Evolutionary conservation across 805 yeast genomes (phyloP).

Genomic region (Wickerhamiella vanderwaltii): DNA sequence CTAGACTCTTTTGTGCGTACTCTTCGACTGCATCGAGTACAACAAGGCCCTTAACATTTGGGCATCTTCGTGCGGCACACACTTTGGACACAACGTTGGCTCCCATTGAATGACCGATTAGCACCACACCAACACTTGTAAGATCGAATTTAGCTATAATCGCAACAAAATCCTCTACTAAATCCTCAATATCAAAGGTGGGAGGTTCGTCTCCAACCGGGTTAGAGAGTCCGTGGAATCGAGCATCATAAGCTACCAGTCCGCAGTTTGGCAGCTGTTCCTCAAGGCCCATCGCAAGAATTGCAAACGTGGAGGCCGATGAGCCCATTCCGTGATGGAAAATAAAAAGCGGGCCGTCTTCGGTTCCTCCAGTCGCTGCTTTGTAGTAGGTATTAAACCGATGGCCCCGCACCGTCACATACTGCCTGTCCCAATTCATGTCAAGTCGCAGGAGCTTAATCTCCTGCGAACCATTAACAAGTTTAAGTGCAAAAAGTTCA

Average conservation of each 20-base stretch:
- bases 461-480: too few species aligned
- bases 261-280: constrained; percentile 40
- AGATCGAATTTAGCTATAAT: constrained; percentile 30
- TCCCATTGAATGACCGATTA: constrained; percentile 88
- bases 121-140: constrained; percentile 31
- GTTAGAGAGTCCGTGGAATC: constrained; percentile 68
- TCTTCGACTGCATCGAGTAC: constrained; percentile 93
- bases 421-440: constrained; percentile 3
- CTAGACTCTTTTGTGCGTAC: constrained; percentile 62
- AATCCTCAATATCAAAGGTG: constrained; percentile 36
- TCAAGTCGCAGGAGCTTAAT: background rate
- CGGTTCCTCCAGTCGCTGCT: constrained; percentile 32
- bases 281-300: constrained; percentile 31
- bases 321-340: constrained; percentile 97
- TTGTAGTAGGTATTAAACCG: constrained; percentile 34
- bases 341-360: constrained; percentile 48
- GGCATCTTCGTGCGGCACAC: constrained; percentile 21
- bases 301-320: constrained; percentile 63
- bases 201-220: constrained; percentile 22
- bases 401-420: constrained; percentile 8
- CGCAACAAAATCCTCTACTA: constrained; percentile 46
- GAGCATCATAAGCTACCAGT: constrained; percentile 57
- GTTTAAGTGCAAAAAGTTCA: too few species aligned
- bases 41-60: constrained; percentile 47
- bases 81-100: constrained; percentile 67